A percentile compares a stretch with the other conserved stretches of the same genome.
Evolutionary conservation across 805 yeast species (phyloP).

Genomic region (Yarrowia hollandica): DNA sequence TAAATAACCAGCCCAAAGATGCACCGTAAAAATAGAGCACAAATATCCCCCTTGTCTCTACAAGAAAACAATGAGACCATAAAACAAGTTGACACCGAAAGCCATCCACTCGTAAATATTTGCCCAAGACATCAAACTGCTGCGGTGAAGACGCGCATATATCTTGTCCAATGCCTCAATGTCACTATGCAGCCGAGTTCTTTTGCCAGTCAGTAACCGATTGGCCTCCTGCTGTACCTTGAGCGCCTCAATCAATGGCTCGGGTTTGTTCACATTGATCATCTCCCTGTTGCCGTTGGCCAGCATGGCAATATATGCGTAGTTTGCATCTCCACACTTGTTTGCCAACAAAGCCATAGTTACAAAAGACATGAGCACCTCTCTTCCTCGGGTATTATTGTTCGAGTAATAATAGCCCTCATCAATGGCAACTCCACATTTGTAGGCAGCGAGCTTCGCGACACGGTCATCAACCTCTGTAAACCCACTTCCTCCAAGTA

Average conservation of each 20-base stretch:
- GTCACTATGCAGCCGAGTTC: background rate
- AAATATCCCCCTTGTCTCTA: no score
- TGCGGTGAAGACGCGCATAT: background rate
- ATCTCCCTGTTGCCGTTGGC: background rate
- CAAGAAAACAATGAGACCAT: background rate
- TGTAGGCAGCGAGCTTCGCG: background rate
- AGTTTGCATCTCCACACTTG: constrained; percentile 6
- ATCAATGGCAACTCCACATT: background rate
- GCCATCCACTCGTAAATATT: constrained; percentile 4
- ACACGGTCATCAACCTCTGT: background rate
- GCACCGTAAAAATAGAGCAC: no score
- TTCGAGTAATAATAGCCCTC: background rate
- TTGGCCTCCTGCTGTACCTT: background rate
- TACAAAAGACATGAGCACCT: no score
- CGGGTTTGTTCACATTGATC: background rate
- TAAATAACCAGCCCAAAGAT: no score
- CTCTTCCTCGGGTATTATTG: no score
- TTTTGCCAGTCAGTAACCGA: background rate
- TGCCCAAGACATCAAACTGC: constrained; percentile 7
- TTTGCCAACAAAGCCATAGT: background rate
- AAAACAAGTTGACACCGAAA: background rate
- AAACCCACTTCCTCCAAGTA: background rate
- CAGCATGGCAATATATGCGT: background rate
- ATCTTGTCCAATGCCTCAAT: background rate
- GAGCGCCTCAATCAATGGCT: background rate